Conservation (phyloP, 164 flowering plant genomes). For the Brasenia schreberi region DNA sequence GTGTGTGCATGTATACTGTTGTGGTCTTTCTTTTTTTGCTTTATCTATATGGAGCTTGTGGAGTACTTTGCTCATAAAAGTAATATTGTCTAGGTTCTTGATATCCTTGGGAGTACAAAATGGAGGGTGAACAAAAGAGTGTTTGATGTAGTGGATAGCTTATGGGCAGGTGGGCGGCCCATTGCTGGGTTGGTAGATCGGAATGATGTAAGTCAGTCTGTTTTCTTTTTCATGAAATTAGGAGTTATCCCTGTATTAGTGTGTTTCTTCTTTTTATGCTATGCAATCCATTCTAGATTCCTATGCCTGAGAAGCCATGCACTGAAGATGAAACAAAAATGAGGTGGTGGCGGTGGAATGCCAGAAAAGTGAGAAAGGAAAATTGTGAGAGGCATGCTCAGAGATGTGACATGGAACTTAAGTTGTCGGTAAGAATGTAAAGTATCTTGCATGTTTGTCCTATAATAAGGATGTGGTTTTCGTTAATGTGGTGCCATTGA, state of each 20-base stretch:
- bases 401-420: constrained; percentile 82
- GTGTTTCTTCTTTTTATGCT: neutral
- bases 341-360: constrained; percentile 58
- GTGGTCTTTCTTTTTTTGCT: neutral
- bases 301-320: constrained; percentile 51
- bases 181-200: constrained; percentile 75
- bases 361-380: constrained; percentile 56
- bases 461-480: too few species aligned
- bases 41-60: neutral
- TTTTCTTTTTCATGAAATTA: neutral
- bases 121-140: constrained; percentile 86
- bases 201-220: constrained; percentile 48
- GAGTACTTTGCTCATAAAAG: neutral
- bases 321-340: constrained; percentile 48
- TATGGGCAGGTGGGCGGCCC: constrained; percentile 80
- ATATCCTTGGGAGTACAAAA: constrained; percentile 80
- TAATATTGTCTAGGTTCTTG: constrained; percentile 53
- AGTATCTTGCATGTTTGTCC: neutral
- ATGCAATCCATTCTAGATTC: constrained; percentile 29
- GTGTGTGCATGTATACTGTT: neutral
- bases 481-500: neutral
- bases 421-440: constrained; percentile 58
- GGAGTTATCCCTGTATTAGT: neutral
- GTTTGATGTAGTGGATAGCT: constrained; percentile 52
- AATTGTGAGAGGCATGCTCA: constrained; percentile 78